Base-by-base conservation (phyloP, 2,329 filamentous ascomycete genomes). In the Aspergillus udagawae region DNA sequence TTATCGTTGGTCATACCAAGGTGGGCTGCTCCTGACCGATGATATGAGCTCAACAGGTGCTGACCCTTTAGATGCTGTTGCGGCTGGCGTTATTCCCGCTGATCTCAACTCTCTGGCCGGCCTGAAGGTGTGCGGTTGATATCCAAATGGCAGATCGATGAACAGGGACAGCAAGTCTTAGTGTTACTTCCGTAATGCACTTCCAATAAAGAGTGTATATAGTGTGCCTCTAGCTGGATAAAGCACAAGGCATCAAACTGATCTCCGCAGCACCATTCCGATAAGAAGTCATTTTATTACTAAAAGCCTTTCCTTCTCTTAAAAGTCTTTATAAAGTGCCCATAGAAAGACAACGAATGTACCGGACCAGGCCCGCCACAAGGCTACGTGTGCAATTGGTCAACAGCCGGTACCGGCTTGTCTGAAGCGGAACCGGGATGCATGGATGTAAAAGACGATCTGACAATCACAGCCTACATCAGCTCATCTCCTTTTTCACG, bases 21-120 rank as follows among this genome's bases (percentile, higher is more conserved):
- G 67, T 69, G 60, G 38, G 62, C 52, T 23, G 25, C 3, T 38
- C 14, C 4, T 54, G 1, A 47, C 8, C 28, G 14, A 17, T 6
- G 32, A 27, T 25, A 48, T 4, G 35, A 56, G 21, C 54, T 81
- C 76, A 70, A 67, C 79, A 23, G 82, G 80, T 80, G 77, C 77
- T 59, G 83, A 83, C 62, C 12, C 44, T 6, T 10, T 56, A 65
- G 73, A 72, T 63, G 77, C 74, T 38, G 73, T 76, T 23, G 63
- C 65, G 10, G 75, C 73, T 4, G 75, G 75, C 8, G 73, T 77
- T 8, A 77, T 77, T 53, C 71, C 74, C 8, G 71, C 45, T 38
- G 68, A 76, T 53, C 54, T 72, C 20, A 59, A 68, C 12, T 56
- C 32, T 38, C 32, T 38, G 32, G 32, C 32, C 6, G 32, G 14